Conservation (phyloP, 805 yeast species). For the Geotrichum ghanense region DNA sequence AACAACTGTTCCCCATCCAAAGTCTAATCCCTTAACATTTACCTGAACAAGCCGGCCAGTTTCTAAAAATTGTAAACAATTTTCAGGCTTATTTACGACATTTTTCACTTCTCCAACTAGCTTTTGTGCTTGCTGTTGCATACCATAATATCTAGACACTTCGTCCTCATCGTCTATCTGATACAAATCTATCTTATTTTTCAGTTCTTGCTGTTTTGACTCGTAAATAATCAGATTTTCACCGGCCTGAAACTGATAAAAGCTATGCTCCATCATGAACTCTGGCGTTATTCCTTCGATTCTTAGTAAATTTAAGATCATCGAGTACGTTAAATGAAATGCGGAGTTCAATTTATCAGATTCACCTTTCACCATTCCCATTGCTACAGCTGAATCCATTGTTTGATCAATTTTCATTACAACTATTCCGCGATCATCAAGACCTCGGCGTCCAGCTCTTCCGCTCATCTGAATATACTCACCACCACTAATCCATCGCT, state of each 20-base stretch:
- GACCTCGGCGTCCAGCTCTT: constrained; percentile 98
- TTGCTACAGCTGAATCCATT: constrained; percentile 99
- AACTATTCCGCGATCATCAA: constrained; percentile 98
- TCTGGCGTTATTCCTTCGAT: constrained; percentile 98
- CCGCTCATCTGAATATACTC: constrained; percentile 99
- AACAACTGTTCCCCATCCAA: constrained; percentile 93
- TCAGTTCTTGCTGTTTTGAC: constrained; percentile 35
- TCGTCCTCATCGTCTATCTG: constrained; percentile 62
- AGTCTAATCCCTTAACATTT: constrained; percentile 40
- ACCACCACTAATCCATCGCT: constrained; percentile 99
- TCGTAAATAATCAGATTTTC: constrained; percentile 85
- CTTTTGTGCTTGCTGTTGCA: constrained; percentile 55
- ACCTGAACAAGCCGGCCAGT: constrained; percentile 81
- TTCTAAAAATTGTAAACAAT: constrained; percentile 71
- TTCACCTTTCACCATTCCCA: constrained; percentile 98
- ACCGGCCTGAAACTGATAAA: constrained; percentile 90
- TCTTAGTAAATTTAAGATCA: constrained; percentile 87
- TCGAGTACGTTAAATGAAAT: constrained; percentile 92
- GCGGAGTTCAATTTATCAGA: constrained; percentile 97
- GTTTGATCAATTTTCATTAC: constrained; percentile 99
- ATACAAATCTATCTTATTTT: constrained; percentile 34
- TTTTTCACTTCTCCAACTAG: constrained; percentile 70
- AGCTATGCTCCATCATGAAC: constrained; percentile 88
- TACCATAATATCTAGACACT: constrained; percentile 73
- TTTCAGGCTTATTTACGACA: constrained; percentile 83